Percentiles rank a stretch among this genome's conserved stretches.
Conservation (phyloP, 2,329 filamentous ascomycete genomes). For the Byssochlamys sp. region DNA sequence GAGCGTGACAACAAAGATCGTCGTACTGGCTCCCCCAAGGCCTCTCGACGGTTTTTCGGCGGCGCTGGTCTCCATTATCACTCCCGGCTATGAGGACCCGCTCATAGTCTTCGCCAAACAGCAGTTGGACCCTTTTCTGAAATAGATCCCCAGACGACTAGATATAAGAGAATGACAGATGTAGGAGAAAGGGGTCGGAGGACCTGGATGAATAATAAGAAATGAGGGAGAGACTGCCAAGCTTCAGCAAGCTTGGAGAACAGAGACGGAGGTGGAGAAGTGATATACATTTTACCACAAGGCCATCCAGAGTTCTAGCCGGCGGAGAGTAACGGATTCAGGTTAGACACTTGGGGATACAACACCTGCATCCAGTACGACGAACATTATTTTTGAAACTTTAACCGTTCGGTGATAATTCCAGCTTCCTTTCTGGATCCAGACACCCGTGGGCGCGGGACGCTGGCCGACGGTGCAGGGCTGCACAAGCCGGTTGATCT, state of each 20-base stretch:
- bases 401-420: not conserved
- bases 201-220: not conserved
- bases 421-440: not conserved
- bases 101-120: not conserved
- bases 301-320: not conserved
- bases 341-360: not conserved
- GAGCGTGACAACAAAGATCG: conserved; percentile 24
- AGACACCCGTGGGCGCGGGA: not conserved
- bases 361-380: not conserved
- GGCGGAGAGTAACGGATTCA: not conserved
- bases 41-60: not conserved
- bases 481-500: not conserved
- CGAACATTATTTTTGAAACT: not conserved
- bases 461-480: not conserved
- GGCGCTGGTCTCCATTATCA: not conserved
- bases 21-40: conserved; percentile 22
- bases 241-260: not conserved
- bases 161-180: not conserved
- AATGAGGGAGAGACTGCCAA: not conserved
- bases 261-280: not conserved
- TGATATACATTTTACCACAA: not conserved
- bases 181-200: not conserved
- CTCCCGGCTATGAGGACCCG: not conserved
- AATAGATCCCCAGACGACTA: not conserved
- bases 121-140: not conserved